These are phyloP conservation scores for Platismatia glauca DNA, from an alignment of 495 filamentous ascomycete genomes.

Conservation along the genomic window DNA sequence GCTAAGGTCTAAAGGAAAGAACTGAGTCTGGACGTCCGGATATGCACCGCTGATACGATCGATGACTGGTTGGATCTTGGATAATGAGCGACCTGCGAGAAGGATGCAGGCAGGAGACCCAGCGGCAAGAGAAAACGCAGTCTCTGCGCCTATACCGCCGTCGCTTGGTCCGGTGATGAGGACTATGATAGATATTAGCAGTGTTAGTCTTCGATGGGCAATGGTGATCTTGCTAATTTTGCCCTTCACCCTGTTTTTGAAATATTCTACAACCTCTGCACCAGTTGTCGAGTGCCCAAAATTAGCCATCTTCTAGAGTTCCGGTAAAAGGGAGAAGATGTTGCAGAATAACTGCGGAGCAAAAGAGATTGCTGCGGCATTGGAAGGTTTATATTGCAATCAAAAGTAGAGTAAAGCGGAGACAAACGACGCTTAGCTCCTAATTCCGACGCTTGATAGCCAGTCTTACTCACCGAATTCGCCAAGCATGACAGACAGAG, in stretches of 20 bases:
- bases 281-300: conserved; percentile 1
- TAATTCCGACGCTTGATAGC: background rate
- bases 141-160: conserved; percentile 37
- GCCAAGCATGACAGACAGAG: background rate
- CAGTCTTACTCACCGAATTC: background rate
- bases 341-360: background rate
- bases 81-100: conserved; percentile 43
- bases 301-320: background rate
- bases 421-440: background rate
- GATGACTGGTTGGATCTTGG: conserved; percentile 33
- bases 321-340: background rate
- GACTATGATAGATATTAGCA: conserved; percentile 20
- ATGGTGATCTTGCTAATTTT: conserved; percentile 1
- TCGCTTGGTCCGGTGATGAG: conserved; percentile 39
- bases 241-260: conserved; percentile 3
- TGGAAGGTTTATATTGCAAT: background rate
- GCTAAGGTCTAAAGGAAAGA: conserved; percentile 34
- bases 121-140: conserved; percentile 35
- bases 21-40: conserved; percentile 29
- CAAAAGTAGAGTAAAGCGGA: background rate
- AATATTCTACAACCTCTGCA: background rate
- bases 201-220: background rate
- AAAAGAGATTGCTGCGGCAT: background rate
- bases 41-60: conserved; percentile 27
- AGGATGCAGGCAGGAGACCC: conserved; percentile 40